phyloP scores from a whole-genome alignment of 352 stramenopile species.

The Phytophthora hibernalis region DNA sequence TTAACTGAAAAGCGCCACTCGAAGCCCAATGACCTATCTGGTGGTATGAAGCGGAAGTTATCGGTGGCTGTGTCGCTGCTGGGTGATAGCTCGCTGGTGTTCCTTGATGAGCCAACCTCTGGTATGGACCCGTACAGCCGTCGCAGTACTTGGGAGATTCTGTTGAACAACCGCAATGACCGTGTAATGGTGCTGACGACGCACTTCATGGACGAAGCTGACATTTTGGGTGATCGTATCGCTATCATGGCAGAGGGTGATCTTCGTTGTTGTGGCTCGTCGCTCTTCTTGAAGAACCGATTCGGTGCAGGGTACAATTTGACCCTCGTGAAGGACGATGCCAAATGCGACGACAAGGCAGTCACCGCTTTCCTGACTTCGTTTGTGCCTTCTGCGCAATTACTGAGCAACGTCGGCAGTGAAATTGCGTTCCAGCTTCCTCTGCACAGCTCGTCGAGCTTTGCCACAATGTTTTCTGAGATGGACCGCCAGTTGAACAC shows the following conservation, averaged over 20 bases:
- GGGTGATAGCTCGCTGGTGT: slow-evolving; percentile 80
- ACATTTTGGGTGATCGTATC: slow-evolving; percentile 83
- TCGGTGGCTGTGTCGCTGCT: slow-evolving; percentile 89
- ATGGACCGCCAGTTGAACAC: slow-evolving; percentile 47
- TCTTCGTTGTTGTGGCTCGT: no score
- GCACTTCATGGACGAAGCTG: slow-evolving; percentile 95
- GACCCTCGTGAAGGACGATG: slow-evolving; percentile 60
- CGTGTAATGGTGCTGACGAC: slow-evolving; percentile 90
- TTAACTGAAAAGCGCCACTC: slow-evolving; percentile 62
- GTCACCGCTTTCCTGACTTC: slow-evolving; percentile 35
- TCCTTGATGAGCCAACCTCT: slow-evolving; percentile 91
- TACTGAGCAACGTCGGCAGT: slow-evolving; percentile 73
- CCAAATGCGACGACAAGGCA: slow-evolving; percentile 24
- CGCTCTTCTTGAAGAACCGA: slow-evolving; percentile 81
- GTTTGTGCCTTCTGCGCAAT: slow-evolving; percentile 37
- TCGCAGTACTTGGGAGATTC: slow-evolving; percentile 91
- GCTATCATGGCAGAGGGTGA: slow-evolving; percentile 86
- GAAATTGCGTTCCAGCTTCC: slow-evolving; percentile 77
- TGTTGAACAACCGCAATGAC: slow-evolving; percentile 57
- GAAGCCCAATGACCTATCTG: slow-evolving; percentile 53
- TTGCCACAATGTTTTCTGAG: slow-evolving; percentile 59
- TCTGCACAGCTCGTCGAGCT: slow-evolving; percentile 44
- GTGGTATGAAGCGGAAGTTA: slow-evolving; percentile 92
- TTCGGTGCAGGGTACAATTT: slow-evolving; percentile 73
- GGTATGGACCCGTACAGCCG: slow-evolving; percentile 96